phyloP scores from a whole-genome alignment of 352 stramenopile genomes.

The Phytophthora sojae region DNA sequence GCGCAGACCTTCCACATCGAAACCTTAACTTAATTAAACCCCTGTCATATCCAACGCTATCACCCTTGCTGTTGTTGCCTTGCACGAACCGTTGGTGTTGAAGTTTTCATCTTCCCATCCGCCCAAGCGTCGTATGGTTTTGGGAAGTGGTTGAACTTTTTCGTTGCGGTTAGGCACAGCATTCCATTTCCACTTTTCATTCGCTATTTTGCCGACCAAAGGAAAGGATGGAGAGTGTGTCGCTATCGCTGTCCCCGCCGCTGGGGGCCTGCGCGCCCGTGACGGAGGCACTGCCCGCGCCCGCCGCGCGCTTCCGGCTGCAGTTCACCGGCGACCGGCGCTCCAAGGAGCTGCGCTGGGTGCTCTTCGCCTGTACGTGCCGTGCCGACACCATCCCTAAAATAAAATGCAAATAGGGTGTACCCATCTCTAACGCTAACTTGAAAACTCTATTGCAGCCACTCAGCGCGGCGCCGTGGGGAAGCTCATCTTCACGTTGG shows the following conservation, averaged over 20 bases:
- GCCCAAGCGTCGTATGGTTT: slow-evolving; percentile 6
- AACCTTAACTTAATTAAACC: slow-evolving; percentile 10
- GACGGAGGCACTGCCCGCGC: slow-evolving; percentile 50
- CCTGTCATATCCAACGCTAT: too few relatives aligned
- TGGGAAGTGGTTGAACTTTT: slow-evolving; percentile 24
- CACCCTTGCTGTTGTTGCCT: too few relatives aligned
- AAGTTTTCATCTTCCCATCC: slow-evolving; percentile 24
- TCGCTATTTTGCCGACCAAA: background rate
- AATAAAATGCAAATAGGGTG: background rate
- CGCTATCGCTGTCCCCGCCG: slow-evolving; percentile 5
- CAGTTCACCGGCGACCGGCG: slow-evolving; percentile 73
- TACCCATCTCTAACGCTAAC: background rate
- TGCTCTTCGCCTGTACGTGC: slow-evolving; percentile 72
- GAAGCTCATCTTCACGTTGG: slow-evolving; percentile 86
- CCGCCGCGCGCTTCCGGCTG: slow-evolving; percentile 67
- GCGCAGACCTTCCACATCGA: slow-evolving; percentile 32
- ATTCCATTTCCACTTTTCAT: slow-evolving; percentile 9
- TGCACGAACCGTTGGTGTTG: slow-evolving; percentile 3
- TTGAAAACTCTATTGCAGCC: slow-evolving; percentile 27
- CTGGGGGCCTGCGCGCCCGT: slow-evolving; percentile 48
- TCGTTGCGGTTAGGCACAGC: slow-evolving; percentile 7
- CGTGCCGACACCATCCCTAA: background rate
- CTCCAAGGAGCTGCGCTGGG: slow-evolving; percentile 84
- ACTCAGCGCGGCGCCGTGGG: slow-evolving; percentile 67
- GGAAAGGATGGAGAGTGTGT: slow-evolving; percentile 3